Evolutionary conservation across 164 flowering plant species (phyloP).

Genomic region (Protea cynaroides): DNA sequence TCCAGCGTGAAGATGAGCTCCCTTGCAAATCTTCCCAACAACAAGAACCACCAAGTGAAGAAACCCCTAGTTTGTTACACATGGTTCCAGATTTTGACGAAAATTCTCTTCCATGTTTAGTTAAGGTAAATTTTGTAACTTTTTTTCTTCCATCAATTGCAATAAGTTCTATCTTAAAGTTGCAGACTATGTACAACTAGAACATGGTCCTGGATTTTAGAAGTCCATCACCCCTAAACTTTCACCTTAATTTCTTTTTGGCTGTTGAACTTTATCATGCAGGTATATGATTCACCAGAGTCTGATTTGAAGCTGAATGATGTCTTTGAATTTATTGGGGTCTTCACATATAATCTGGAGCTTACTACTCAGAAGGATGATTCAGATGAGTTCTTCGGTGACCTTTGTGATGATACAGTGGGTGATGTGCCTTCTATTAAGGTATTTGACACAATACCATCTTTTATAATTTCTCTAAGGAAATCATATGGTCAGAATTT

Average conservation of each 20-base stretch:
- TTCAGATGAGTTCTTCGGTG: conserved; percentile 31
- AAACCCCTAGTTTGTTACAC: conserved; percentile 10
- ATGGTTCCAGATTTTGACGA: conserved; percentile 18
- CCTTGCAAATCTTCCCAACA: conserved; percentile 21
- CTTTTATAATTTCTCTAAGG: not conserved
- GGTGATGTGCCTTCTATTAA: conserved; percentile 50
- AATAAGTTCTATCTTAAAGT: not conserved
- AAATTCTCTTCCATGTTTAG: conserved; percentile 55
- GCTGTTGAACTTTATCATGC: conserved; percentile 15
- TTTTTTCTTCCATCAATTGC: not conserved
- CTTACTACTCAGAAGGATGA: conserved; percentile 27
- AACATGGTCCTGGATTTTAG: not conserved
- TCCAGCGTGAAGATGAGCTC: conserved; percentile 45
- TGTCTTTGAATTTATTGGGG: conserved; percentile 85
- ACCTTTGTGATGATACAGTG: conserved; percentile 39
- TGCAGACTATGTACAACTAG: not conserved
- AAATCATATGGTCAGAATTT: not conserved
- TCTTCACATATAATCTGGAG: conserved; percentile 67
- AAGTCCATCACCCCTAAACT: not conserved
- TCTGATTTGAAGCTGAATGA: conserved; percentile 83
- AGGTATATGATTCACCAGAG: conserved; percentile 82
- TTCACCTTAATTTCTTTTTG: not conserved
- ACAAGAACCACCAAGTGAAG: conserved; percentile 20
- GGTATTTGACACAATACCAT: conserved; percentile 27
- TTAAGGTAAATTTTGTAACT: conserved; percentile 50